Conservation (phyloP, 148 eudicot species). For the Cornus controversa region DNA sequence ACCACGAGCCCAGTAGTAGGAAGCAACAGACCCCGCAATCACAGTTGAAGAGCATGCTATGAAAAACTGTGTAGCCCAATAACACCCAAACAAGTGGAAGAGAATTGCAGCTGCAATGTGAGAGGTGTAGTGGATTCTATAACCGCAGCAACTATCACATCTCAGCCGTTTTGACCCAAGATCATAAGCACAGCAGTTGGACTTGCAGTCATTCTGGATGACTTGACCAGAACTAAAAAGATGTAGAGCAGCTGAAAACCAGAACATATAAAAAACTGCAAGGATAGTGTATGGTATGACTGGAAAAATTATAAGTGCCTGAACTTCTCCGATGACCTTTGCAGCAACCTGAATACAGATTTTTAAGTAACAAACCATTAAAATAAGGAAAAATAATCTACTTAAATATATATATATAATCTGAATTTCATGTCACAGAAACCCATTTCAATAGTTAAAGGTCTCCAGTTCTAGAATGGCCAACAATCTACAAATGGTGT, state of each 20-base stretch:
- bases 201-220: constrained; percentile 63
- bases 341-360: constrained; percentile 75
- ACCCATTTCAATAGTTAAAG: neutral
- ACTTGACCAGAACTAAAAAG: constrained; percentile 87
- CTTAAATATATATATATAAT: neutral
- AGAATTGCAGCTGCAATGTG: constrained; percentile 81
- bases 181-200: constrained; percentile 89
- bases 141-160: constrained; percentile 94
- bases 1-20: constrained; percentile 95
- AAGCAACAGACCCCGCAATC: constrained; percentile 97
- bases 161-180: constrained; percentile 65
- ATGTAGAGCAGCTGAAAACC: constrained; percentile 87
- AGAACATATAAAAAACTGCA: constrained; percentile 84
- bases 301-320: constrained; percentile 87
- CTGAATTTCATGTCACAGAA: neutral
- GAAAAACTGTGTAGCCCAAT: constrained; percentile 93
- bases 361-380: constrained; percentile 11
- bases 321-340: constrained; percentile 97
- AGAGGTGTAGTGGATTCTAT: constrained; percentile 70
- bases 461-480: neutral
- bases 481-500: neutral
- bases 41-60: constrained; percentile 84
- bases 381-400: constrained; percentile 12
- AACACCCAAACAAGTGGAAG: constrained; percentile 87
- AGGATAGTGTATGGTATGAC: constrained; percentile 71